Evolutionary conservation across 164 flowering plant species (phyloP), one percentile per base, ranked within the genome.

Genomic region (Paratinospora sagittata): DNA sequence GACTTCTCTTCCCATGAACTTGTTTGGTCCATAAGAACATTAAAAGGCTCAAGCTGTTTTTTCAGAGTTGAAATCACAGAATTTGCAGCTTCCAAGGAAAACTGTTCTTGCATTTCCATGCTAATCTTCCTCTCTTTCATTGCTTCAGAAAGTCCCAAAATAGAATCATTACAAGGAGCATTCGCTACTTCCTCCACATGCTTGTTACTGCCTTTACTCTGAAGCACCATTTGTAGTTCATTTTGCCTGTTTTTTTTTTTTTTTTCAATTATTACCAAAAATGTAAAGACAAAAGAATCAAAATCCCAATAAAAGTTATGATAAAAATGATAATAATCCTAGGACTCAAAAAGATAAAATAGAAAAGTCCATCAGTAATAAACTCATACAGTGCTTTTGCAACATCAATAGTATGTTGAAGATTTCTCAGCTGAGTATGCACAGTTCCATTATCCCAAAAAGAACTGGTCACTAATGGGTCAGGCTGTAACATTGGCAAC

Each of bases 1-100:
- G 97, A 92, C 72, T 84, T 95, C 75, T 90, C 97, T 82, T 95
- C 97, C 97, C 97, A 95, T 0, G 87, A 85, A 60, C 68, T 72
- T 10, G 67, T 81, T 67, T 86, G 88, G 78, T 85, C 86, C 3
- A 80, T 75, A n/a, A 83, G 65, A 66, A 79, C 81, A 74, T 85
- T 86, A 74, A 92, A 88, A 14, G 96, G 97, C 68, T 83, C 89
- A 70, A 92, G 82, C 82, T 85, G 89, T 73, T 64, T 71, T 73
- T 85, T 83, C 72, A 95, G 74, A 55, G 77, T 88, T 0, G 77
- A 71, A 68, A 89, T 75, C 77, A 95, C 71, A 55, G 83, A 79
- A 63, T 82, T 88, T 34, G 86, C 87, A 64, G 92, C 90, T 83
- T 88, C 86, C 66, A 90, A 67, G 4, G 94, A 82, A 65, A 79